phyloP scores from a whole-genome alignment of 2,329 filamentous ascomycete genomes.

The Plectosphaerella sp. region DNA sequence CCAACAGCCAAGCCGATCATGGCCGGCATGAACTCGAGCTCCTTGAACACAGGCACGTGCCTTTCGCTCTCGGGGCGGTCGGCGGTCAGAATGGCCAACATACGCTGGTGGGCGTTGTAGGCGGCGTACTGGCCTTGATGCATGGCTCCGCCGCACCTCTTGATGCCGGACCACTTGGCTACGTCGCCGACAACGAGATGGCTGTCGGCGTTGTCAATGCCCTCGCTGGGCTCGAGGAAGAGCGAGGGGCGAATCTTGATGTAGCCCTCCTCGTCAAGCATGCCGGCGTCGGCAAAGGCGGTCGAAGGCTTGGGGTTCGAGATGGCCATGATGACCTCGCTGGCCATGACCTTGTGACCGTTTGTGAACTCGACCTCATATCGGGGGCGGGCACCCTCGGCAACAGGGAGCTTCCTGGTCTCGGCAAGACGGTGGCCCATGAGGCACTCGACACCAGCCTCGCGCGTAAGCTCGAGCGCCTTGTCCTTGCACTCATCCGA shows the following conservation, averaged over 20 bases:
- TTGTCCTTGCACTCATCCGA: slow-evolving; percentile 65
- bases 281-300: slow-evolving; percentile 52
- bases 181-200: slow-evolving; percentile 72
- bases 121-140: slow-evolving; percentile 65
- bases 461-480: slow-evolving; percentile 51
- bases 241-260: slow-evolving; percentile 58
- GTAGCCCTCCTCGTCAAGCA: slow-evolving; percentile 60
- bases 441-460: slow-evolving; percentile 61
- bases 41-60: slow-evolving; percentile 38
- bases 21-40: slow-evolving; percentile 51
- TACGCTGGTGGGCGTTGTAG: slow-evolving; percentile 62
- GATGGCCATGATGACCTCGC: slow-evolving; percentile 66
- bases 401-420: slow-evolving; percentile 35
- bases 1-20: slow-evolving; percentile 71
- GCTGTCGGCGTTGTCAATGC: slow-evolving; percentile 48
- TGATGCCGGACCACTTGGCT: slow-evolving; percentile 70
- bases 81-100: slow-evolving; percentile 37
- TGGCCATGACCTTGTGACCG: slow-evolving; percentile 54
- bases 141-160: slow-evolving; percentile 73
- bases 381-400: slow-evolving; percentile 15
- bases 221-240: slow-evolving; percentile 39
- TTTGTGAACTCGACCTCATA: slow-evolving; percentile 55
- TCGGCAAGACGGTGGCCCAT: slow-evolving; percentile 54
- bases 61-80: not conserved
- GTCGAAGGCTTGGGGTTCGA: slow-evolving; percentile 60